Base-by-base conservation (phyloP, 768 basidiomycete genomes). In the Hortiboletus flavorubellus region DNA sequence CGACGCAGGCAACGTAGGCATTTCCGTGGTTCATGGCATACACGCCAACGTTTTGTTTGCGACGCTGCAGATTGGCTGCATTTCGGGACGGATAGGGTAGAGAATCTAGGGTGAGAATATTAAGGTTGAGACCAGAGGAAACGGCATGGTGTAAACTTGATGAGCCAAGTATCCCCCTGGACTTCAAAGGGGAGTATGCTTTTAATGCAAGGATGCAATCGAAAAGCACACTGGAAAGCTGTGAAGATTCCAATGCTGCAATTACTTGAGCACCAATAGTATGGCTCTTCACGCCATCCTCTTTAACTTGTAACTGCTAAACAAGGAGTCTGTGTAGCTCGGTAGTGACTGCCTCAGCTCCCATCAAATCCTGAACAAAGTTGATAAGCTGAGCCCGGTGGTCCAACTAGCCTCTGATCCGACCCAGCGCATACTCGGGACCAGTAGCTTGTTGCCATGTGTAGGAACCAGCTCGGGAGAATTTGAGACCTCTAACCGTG, bases 1-100 rank as follows among this genome's bases (percentile, higher is more conserved):
- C 97, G 35, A 96, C 82, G 64, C 91, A 93, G 9, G 95, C 94
- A 52, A 97, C 97, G 68, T 91, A 99, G 55, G 94, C 93, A 67
- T 94, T 89, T 11, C 96, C 96, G 70, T 97, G 89, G 75, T 97
- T 98, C 89, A 98, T 94, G 26, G 96, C 97, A 66, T 99, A 99
- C 47, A 99, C 77, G 3, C 96, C 97, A 48, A 95, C 89, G 71
- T 99, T 96, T 66, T 93, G 95, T 75, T 98, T 98, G 53, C 93
- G 80, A 56, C 91, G 84, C 58, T 81, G 78, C 10, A 83, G 85
- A 61, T 89, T 89, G 6, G 74, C 78, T 26, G 78, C 71, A 65
- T 86, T 84, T 51, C 93, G 86, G 35, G 84, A 73, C 2, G 93
- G 85, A 73, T 97, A 99, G 1, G 97, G 92, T 3, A 87, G 73